These are phyloP conservation scores for Alternaria arbusti DNA, from an alignment of 2,329 filamentous ascomycete genomes.

Conservation along the genomic window DNA sequence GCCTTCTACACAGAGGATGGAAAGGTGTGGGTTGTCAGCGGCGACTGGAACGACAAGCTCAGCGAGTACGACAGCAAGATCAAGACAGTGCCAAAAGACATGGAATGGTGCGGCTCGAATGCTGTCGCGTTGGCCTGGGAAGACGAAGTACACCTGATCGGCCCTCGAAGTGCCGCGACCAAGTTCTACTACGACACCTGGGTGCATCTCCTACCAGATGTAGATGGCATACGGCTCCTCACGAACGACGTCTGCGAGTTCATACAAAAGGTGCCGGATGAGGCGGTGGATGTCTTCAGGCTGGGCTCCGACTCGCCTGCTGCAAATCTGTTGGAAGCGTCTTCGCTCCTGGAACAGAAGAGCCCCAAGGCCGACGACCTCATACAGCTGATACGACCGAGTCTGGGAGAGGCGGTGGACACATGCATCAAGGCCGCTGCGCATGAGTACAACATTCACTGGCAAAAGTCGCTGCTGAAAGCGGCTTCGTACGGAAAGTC, in stretches of 20 bases:
- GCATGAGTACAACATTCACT: conserved; percentile 85
- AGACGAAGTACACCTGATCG: conserved; percentile 93
- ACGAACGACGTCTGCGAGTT: conserved; percentile 98
- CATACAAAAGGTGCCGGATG: conserved; percentile 87
- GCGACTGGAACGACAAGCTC: conserved; percentile 90
- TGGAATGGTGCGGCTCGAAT: conserved; percentile 97
- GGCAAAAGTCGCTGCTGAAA: conserved; percentile 96
- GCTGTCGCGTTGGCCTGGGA: conserved; percentile 95
- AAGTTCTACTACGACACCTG: conserved; percentile 89
- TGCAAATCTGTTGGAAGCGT: conserved; percentile 90
- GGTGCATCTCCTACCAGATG: conserved; percentile 86
- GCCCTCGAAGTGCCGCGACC: conserved; percentile 76
- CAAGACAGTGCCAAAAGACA: conserved; percentile 81
- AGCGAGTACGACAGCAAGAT: conserved; percentile 91
- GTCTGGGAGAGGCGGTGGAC: conserved; percentile 90
- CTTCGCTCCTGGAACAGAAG: conserved; percentile 87
- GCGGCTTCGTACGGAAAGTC: conserved; percentile 98
- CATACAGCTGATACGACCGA: conserved; percentile 89
- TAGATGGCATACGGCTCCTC: conserved; percentile 86
- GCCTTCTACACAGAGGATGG: conserved; percentile 86
- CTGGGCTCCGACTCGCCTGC: conserved; percentile 87
- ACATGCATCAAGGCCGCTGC: conserved; percentile 92
- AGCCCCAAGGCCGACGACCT: conserved; percentile 98
- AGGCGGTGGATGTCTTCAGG: conserved; percentile 87
- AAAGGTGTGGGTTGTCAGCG: conserved; percentile 88